Percentiles rank a stretch among this genome's conserved stretches.
Evolutionary conservation across 345 rosid genomes (phyloP).

Genomic region (Kandelia obovata): DNA sequence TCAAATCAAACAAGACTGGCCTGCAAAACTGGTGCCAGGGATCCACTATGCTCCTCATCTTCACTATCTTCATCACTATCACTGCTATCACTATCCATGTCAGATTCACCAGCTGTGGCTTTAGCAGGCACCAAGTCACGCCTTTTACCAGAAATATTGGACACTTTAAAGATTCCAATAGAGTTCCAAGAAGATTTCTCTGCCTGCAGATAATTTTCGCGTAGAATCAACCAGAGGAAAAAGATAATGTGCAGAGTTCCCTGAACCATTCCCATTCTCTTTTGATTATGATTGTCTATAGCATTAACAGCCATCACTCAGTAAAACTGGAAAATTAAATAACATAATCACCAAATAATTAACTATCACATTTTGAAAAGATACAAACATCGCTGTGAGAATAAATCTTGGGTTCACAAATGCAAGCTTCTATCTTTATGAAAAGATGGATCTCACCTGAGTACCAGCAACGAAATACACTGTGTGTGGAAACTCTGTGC

Average conservation of each 20-base stretch:
- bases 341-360: no score
- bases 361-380: no score
- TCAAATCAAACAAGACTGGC: constrained; percentile 26
- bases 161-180: constrained; percentile 71
- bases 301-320: no score
- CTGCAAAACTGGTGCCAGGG: constrained; percentile 65
- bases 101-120: constrained; percentile 44
- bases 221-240: neutral
- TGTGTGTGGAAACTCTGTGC: constrained; percentile 84
- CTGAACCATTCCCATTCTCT: neutral
- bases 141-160: constrained; percentile 76
- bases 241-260: neutral
- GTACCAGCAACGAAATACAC: constrained; percentile 85
- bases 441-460: constrained; percentile 48
- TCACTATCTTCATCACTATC: constrained; percentile 76
- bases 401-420: neutral
- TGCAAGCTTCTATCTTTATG: neutral
- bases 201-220: constrained; percentile 48
- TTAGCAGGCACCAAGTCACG: constrained; percentile 62
- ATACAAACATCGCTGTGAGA: no score
- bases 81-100: constrained; percentile 56
- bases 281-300: no score
- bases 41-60: constrained; percentile 54
- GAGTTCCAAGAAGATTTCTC: constrained; percentile 72
- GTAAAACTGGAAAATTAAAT: no score